Base-by-base conservation (phyloP, 2,329 filamentous ascomycete genomes). In the Xylaria sp. region DNA sequence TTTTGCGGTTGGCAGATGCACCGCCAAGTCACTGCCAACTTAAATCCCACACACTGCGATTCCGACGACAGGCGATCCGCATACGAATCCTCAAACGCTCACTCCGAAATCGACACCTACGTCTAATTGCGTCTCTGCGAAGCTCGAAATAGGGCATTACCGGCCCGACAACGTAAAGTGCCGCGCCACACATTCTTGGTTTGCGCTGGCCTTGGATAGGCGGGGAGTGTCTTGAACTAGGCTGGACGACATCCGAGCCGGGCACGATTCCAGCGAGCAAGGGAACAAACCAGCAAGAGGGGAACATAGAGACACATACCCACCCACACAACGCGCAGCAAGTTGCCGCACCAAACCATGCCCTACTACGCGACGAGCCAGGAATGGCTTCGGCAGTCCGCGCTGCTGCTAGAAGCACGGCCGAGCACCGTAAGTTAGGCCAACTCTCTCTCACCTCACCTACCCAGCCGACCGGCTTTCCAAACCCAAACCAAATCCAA, bases 351-450 rank as follows among this genome's bases (percentile, higher is more conserved):
- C 15, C 8, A 71, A 79, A 70, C 59, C 21, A 97, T 97, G 93
- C 89, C 90, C 2, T 88, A 90, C 75, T 87, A 96, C 75, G 81
- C 85, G 53, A 93, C 91, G 60, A 91, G 91, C 77, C 89, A 96
- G 78, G 90, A 93, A 80, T 99, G 93, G 90, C 90, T 97, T 68
- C 88, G 90, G 71, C 90, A 97, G 77, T 97, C 94, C 13, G 82
- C 88, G 17, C 87, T 93, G 63, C 88, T 99, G 60, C 83, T 99
- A 56, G 87, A 95, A 78, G 94, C 95, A 58, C 88, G 92, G 48
- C 95, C 95, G 3, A 86, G 86, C 33, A 93, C 91, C 40, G 94
- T 96, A 86, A 66, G 86, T 80, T 49, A n/a, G 9, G 23, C 44
- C 9, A 11, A 5, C 52, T 33, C 38, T 37, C 17, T 58, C 58